phyloP scores from a whole-genome alignment of 2,329 filamentous ascomycete species.

The Xylaria sp. region DNA sequence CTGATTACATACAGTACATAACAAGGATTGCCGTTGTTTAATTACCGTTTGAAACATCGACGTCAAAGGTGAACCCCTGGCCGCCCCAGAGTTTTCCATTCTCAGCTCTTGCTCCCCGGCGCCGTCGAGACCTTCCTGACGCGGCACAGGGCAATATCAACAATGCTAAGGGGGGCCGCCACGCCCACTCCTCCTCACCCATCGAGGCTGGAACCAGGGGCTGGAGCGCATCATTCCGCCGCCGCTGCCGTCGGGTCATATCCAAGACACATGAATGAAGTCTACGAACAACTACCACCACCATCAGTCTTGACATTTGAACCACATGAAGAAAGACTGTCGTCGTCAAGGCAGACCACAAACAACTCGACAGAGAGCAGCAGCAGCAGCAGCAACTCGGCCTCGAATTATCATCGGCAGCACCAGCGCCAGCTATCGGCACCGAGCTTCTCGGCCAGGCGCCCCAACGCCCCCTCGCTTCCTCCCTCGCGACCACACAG shows the following conservation, averaged over 20 bases:
- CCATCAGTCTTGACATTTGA: slow-evolving; percentile 36
- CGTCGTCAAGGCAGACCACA: slow-evolving; percentile 36
- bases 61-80: slow-evolving; percentile 28
- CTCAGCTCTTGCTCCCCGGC: slow-evolving; percentile 22
- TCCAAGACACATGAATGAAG: slow-evolving; percentile 8
- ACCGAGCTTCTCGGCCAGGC: slow-evolving; percentile 37
- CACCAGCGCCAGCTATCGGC: slow-evolving; percentile 48
- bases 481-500: slow-evolving; percentile 37
- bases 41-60: slow-evolving; percentile 34
- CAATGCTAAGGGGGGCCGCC: slow-evolving; percentile 43
- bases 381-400: slow-evolving; percentile 6
- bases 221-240: slow-evolving; percentile 13
- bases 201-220: slow-evolving; percentile 21
- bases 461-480: slow-evolving; percentile 32
- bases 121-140: slow-evolving; percentile 38
- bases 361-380: slow-evolving; percentile 25
- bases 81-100: slow-evolving; percentile 23
- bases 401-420: slow-evolving; percentile 38
- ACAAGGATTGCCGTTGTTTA: slow-evolving; percentile 26
- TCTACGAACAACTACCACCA: slow-evolving; percentile 3
- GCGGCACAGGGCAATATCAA: slow-evolving; percentile 37
- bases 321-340: slow-evolving; percentile 39
- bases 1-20: slow-evolving; percentile 1
- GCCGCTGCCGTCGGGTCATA: neutral
- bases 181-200: slow-evolving; percentile 8